phyloP scores from a whole-genome alignment of 331 rosid species.

The Phaseolus coccineus region DNA sequence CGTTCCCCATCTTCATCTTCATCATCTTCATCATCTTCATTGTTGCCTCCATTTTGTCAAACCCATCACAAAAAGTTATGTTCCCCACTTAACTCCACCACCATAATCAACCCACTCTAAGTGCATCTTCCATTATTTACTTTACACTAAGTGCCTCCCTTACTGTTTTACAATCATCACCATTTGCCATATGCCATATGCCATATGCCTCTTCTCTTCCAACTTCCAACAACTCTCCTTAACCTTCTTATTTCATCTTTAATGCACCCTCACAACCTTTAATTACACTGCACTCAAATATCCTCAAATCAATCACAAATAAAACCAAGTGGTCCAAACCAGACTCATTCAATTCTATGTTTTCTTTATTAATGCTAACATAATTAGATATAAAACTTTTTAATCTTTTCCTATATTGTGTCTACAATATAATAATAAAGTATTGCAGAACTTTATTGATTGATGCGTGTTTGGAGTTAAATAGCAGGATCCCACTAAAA shows the following conservation, averaged over 20 bases:
- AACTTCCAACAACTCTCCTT: too few species aligned
- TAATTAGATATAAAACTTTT: too few species aligned
- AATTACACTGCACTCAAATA: background rate
- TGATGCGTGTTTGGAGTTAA: background rate
- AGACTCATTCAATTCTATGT: background rate
- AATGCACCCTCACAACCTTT: slow-evolving; percentile 21
- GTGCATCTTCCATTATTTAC: slow-evolving; percentile 37
- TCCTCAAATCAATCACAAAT: background rate
- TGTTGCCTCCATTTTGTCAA: slow-evolving; percentile 52
- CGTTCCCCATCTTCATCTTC: slow-evolving; percentile 20
- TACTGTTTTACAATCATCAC: too few species aligned
- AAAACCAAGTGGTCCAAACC: slow-evolving; percentile 23
- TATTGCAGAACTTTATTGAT: background rate
- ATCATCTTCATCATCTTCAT: too few species aligned
- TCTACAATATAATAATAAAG: too few species aligned
- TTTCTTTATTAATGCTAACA: too few species aligned
- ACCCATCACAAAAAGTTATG: slow-evolving; percentile 58
- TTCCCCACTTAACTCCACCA: slow-evolving; percentile 65
- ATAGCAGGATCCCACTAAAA: slow-evolving; percentile 18
- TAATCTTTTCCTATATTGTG: too few species aligned
- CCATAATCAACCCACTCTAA: slow-evolving; percentile 29
- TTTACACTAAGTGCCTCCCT: too few species aligned
- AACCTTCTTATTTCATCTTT: background rate
- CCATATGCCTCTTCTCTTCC: too few species aligned
- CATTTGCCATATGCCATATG: too few species aligned